Evolutionary conservation across 108 stramenopile species (phyloP).

Genomic region (Fragilaria radians): DNA sequence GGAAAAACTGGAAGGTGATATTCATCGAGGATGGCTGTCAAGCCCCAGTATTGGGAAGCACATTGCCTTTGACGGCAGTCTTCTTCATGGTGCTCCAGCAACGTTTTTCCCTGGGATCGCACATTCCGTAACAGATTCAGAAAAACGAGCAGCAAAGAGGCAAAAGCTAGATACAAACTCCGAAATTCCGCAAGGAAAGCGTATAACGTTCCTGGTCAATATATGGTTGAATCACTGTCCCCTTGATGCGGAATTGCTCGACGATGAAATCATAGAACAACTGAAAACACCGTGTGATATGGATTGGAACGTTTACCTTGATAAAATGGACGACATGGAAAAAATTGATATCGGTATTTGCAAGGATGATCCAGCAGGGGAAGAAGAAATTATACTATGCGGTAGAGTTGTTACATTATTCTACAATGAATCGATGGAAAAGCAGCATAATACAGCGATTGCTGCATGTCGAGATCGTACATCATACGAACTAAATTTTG

Average conservation of each 20-base stretch:
- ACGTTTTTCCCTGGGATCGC: conserved; percentile 49
- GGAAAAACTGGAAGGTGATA: conserved; percentile 52
- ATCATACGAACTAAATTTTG: conserved; percentile 30
- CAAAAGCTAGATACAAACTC: conserved; percentile 17
- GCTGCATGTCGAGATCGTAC: conserved; percentile 18
- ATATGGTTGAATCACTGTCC: conserved; percentile 89
- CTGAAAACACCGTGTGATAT: conserved; percentile 20
- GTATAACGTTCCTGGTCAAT: conserved; percentile 86
- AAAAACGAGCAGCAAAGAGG: conserved; percentile 19
- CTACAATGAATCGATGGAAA: conserved; percentile 58
- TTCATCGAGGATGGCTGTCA: conserved; percentile 65
- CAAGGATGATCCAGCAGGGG: conserved; percentile 47
- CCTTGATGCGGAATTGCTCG: conserved; percentile 70
- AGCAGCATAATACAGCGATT: conserved; percentile 37
- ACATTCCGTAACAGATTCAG: conserved; percentile 6
- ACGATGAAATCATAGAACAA: conserved; percentile 52
- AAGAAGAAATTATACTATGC: conserved; percentile 67
- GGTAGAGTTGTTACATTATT: conserved; percentile 47
- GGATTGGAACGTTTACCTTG: conserved; percentile 30
- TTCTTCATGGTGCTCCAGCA: conserved; percentile 88
- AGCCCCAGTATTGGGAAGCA: conserved; percentile 79
- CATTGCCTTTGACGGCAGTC: conserved; percentile 82
- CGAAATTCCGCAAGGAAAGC: conserved; percentile 14
- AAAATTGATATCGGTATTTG: conserved; percentile 11
- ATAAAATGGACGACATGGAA: conserved; percentile 17